Conservation (phyloP, 2,329 filamentous ascomycete genomes). For the Sclerotiophoma versabilis region DNA sequence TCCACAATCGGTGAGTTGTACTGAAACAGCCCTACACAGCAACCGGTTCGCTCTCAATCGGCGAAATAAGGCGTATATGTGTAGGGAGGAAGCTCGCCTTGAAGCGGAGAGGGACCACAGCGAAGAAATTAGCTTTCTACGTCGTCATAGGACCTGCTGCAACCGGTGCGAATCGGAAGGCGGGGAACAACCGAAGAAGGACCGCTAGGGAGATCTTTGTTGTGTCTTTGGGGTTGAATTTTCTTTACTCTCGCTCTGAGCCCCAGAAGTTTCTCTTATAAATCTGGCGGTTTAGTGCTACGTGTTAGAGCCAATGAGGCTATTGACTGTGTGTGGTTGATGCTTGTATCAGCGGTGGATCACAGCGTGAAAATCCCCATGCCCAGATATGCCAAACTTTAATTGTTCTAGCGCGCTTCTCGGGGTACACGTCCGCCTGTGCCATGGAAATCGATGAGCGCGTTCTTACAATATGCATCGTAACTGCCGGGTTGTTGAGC, state of each 20-base stretch:
- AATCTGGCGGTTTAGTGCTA: constrained; percentile 28
- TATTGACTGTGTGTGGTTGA: constrained; percentile 32
- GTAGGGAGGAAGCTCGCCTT: constrained; percentile 25
- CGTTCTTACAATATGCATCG: constrained; percentile 7
- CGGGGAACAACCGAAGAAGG: constrained; percentile 43
- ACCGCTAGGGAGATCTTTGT: constrained; percentile 34
- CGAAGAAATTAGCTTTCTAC: constrained; percentile 36
- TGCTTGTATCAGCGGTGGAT: constrained; percentile 34
- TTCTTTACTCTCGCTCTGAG: constrained; percentile 24
- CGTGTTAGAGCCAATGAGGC: constrained; percentile 29
- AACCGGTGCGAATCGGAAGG: constrained; percentile 40
- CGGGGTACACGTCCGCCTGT: constrained; percentile 2
- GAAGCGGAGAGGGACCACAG: constrained; percentile 27
- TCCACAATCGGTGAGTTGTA: constrained; percentile 30
- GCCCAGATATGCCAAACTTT: constrained; percentile 19
- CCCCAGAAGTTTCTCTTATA: constrained; percentile 34
- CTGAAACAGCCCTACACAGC: constrained; percentile 26
- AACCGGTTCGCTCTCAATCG: constrained; percentile 32
- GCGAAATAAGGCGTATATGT: constrained; percentile 38
- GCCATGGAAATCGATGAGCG: constrained; percentile 9
- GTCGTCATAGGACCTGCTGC: constrained; percentile 43
- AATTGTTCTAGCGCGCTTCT: constrained; percentile 16
- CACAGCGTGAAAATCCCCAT: constrained; percentile 27
- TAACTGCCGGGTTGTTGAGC: not conserved
- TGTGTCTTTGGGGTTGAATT: constrained; percentile 24